Evolutionary conservation across 805 yeast species (phyloP).

Genomic region (Schwanniomyces yamadae): DNA sequence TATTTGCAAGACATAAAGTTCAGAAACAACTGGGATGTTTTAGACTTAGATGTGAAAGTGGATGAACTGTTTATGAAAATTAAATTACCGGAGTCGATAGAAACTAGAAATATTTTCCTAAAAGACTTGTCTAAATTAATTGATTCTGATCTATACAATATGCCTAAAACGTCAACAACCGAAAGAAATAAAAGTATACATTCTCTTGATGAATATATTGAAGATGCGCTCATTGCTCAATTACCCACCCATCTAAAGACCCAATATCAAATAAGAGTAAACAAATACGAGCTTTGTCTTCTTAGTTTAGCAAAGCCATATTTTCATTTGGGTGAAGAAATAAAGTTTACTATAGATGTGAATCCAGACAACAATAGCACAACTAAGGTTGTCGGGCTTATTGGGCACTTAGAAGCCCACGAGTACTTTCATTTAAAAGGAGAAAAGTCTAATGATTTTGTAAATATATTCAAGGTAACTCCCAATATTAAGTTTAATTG

Average conservation of each 20-base stretch:
- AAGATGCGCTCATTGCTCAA: slow-evolving; percentile 20
- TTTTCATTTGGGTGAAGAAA: slow-evolving; percentile 40
- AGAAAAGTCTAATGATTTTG: slow-evolving; percentile 10
- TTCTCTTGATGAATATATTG: slow-evolving; percentile 10
- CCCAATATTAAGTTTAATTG: slow-evolving; percentile 33
- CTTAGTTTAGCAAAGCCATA: slow-evolving; percentile 32
- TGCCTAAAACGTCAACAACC: slow-evolving; percentile 32
- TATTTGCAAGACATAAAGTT: slow-evolving; percentile 23
- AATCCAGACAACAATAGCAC: slow-evolving; percentile 16
- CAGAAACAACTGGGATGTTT: slow-evolving; percentile 30
- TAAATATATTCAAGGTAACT: slow-evolving; percentile 33
- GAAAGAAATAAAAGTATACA: slow-evolving; percentile 32
- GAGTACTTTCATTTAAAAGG: slow-evolving; percentile 30
- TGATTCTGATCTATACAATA: slow-evolving; percentile 28
- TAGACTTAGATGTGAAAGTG: slow-evolving; percentile 5
- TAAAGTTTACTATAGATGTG: slow-evolving; percentile 30
- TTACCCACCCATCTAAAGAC: slow-evolving; percentile 28
- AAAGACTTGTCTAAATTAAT: slow-evolving; percentile 33
- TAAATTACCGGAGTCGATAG: slow-evolving; percentile 3
- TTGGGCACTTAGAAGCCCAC: slow-evolving; percentile 39
- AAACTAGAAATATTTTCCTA: slow-evolving; percentile 20
- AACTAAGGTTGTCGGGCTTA: slow-evolving; percentile 33
- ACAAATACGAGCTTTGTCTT: slow-evolving; percentile 30
- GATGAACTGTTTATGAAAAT: slow-evolving; percentile 1
- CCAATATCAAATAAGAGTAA: slow-evolving; percentile 38